Evolutionary conservation across 1,139 yeast genomes (phyloP), one percentile per base, ranked within the genome.

Genomic region (Pichiaceae sp.): DNA sequence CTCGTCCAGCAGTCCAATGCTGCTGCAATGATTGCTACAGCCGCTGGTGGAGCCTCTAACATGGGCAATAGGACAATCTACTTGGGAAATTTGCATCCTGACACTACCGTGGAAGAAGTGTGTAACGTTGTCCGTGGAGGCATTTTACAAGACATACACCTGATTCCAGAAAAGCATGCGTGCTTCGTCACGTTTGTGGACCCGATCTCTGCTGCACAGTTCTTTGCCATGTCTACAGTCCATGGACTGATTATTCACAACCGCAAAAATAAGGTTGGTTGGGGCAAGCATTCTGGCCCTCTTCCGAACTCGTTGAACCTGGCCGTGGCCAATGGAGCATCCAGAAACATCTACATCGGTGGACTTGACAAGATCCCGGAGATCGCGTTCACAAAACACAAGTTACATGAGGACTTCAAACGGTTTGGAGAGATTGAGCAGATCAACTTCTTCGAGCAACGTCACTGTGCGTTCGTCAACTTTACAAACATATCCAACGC

Each of bases 71-170:
- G 93, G 62, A 81, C 91, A 1, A 82, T 83, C 38, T 82, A 80
- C 53, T 68, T 83, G 49, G 87, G 87, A 30, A 80, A 79, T 49
- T 64, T 83, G 45, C 87, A 80, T 52, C 84, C 80, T 39, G 80
- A 78, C 42, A 76, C 86, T 5, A 76, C 81, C n/a, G 75, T 77
- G 32, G 93, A 81, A 61, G 91, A 82, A 57, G 75, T 83, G 39
- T 82, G 93, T 62, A 83, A 83, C 53, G 89, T 80, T 42, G 87
- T 82, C 15, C 68, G 93, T 52, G 93, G 93, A 41, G 94, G 94
- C 26, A 72, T 80, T 34, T 63, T 83, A 45, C 91, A 82, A 57
- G 72, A 74, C 47, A 70, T 82, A 41, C 67, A 85, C 47, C 77
- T 78, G 48, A 71, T 89, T 41, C 76, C 78, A 39, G 91, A 83